Conservation (phyloP, 208 protist species). For the Wallacemonas collosoma region DNA sequence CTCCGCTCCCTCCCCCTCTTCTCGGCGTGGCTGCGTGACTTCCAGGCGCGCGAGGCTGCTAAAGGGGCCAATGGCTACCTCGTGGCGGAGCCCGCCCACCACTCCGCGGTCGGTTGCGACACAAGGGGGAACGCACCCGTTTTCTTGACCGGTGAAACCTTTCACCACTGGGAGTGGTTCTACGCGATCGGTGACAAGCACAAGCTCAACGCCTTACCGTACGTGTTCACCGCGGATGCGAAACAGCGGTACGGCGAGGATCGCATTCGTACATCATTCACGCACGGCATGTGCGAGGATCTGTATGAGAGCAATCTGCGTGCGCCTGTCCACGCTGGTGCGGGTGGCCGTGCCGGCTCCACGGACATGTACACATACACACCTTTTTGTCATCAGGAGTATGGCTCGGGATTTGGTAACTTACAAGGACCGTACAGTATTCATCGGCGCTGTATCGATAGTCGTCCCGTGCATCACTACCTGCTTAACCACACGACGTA, state of each 20-base stretch:
- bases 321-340: conserved; percentile 5
- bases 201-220: conserved; percentile 14
- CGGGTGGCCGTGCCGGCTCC: conserved; percentile 15
- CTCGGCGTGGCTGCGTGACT: conserved; percentile 39
- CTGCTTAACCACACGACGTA: conserved; percentile 51
- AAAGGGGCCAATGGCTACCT: conserved; percentile 19
- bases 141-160: conserved; percentile 23
- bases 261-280: conserved; percentile 25
- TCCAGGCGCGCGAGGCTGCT: conserved; percentile 20
- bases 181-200: not conserved
- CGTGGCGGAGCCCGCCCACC: conserved; percentile 40
- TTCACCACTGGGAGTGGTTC: not conserved
- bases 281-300: conserved; percentile 30
- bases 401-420: conserved; percentile 43
- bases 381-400: conserved; percentile 66
- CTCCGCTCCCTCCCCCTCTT: conserved; percentile 57
- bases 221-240: conserved; percentile 19
- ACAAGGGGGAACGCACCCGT: conserved; percentile 28
- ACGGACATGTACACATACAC: conserved; percentile 59
- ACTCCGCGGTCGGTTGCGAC: conserved; percentile 34
- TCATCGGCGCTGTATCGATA: conserved; percentile 51
- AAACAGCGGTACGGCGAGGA: conserved; percentile 49
- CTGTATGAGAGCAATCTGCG: conserved; percentile 3
- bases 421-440: conserved; percentile 70
- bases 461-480: conserved; percentile 53